Evolutionary conservation across 495 filamentous ascomycete genomes (phyloP), one percentile per base, ranked within the genome.

Genomic region (Aspergillus bridgeri): DNA sequence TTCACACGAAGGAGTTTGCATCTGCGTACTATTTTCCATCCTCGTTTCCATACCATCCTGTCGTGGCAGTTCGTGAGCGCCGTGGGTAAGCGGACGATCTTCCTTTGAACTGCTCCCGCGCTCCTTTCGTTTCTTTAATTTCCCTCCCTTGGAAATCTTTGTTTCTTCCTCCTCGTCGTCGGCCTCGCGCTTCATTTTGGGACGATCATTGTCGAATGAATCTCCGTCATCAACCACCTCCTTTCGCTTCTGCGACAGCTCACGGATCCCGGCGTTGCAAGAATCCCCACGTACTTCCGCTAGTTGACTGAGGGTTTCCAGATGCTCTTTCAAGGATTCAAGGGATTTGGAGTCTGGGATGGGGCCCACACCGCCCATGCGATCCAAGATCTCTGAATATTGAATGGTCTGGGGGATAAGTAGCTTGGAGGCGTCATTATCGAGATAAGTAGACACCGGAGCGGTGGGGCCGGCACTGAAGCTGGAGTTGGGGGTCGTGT

Each of bases 311-410:
- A 93, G 75, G 20, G 75, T 78, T 57, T 85, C 85, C 22, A 95
- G 76, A 52, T 89, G 82, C 4, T 84, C 81, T 38, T 86, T 76
- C 51, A 96, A 73, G 22, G 78, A 79, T 53, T 90, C 86, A 53
- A 96, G 79, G 47, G 83, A 85, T 58, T 83, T 86, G 9, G 89
- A 87, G 64, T 89, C 86, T 38, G 91, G 91, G 25, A 91, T 91
- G 5, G 78, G 73, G 29, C 83, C 80, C 56, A 77, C 81, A 38
- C 81, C 85, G 13, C 82, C 83, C 65, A 83, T 74, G 29, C 82
- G 76, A 27, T 92, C 89, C 21, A 92, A 79, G 24, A 93, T 72
- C 60, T 92, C 87, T 53, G 89, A 84, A 72, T 89, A 91, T 43
- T 81, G 81, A 56, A 86, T 65, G 67, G 75, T 76, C 66, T 74